Conservation (phyloP, 1,284 basidiomycete genomes). For the Vanrija sp. region DNA sequence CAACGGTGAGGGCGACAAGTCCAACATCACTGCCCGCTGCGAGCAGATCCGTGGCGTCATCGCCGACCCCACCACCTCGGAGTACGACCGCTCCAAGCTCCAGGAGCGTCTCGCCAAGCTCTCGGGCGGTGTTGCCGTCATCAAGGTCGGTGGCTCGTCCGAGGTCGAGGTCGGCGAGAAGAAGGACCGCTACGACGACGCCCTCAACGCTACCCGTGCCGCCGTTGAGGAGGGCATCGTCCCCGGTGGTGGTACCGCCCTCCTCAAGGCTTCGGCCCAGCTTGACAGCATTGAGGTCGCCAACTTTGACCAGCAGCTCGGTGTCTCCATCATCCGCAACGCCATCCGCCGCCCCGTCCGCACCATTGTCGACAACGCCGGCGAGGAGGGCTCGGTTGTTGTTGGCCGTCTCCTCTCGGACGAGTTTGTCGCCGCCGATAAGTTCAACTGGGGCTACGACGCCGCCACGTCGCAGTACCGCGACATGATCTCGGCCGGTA, state of each 20-base stretch:
- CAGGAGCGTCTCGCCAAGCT: constrained; percentile 97
- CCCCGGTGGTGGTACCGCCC: constrained; percentile 87
- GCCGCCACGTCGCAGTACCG: constrained; percentile 86
- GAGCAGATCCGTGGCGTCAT: constrained; percentile 90
- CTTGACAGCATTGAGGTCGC: constrained; percentile 72
- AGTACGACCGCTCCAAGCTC: constrained; percentile 92
- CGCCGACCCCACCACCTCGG: constrained; percentile 77
- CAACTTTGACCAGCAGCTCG: constrained; percentile 98
- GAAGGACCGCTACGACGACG: constrained; percentile 99
- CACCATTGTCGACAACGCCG: constrained; percentile 90
- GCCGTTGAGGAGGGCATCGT: constrained; percentile 98
- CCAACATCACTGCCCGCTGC: constrained; percentile 79
- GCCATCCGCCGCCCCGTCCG: constrained; percentile 80
- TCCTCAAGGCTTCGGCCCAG: constrained; percentile 72
- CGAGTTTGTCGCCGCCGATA: constrained; percentile 46
- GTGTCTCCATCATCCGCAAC: constrained; percentile 86
- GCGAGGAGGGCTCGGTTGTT: constrained; percentile 90
- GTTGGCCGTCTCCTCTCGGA: constrained; percentile 71
- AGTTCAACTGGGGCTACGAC: constrained; percentile 86
- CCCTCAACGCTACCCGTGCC: constrained; percentile 92
- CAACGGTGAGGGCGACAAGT: constrained; percentile 86
- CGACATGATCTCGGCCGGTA: constrained; percentile 91
- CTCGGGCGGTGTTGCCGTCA: constrained; percentile 92
- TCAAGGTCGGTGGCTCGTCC: constrained; percentile 89
- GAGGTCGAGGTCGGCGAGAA: constrained; percentile 99